Evolutionary conservation across 2,329 filamentous ascomycete species (phyloP), one percentile per base, ranked within the genome.

Genomic region (Saccharata proteae): DNA sequence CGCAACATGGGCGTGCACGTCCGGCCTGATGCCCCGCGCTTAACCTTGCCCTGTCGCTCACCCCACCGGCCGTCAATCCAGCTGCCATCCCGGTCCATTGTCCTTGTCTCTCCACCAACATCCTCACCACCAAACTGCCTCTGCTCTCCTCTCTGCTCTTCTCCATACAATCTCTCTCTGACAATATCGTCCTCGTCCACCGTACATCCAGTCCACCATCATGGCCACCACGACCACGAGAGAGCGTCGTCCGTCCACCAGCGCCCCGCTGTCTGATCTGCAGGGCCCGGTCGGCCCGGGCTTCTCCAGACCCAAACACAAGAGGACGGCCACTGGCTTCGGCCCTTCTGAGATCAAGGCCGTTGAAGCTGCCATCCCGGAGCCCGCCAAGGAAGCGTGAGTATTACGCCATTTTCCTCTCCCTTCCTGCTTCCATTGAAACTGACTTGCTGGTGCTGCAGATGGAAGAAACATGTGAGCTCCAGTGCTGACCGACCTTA

Each of bases 321-420:
- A 84, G 68, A 75, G 90, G 44, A 96, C 88, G n/a, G 81, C 82
- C 43, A 98, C 90, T 7, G 90, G 90, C 6, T 90, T 96, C 52
- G 86, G 85, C 19, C 71, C 85, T 16, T 67, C 73, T 20, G 90
- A 98, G 53, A 94, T 94, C 65, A 94, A 93, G 66, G 79, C 62
- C 47, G 83, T 96, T 29, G 86, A 96, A 64, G 84, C 85, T 65
- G 75, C 62, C 38, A 93, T 96, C 50, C 88, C 88, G 27, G 86
- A 94, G 57, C 75, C 78, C 19, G 78, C 92, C 64, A 77, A 86
- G 41, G 82, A 74, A 47, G 81, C 83, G 53, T 93, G 69, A 80
- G 74, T 70, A 24, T 23, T 29, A n/a, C 16, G n/a, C 16, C 23
- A 23, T 36, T 24, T 31, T 26, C 27, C 22, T 16, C 18, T 11